Conservation (phyloP, 1,284 basidiomycete species). For the Fomitopsis pinicola region DNA sequence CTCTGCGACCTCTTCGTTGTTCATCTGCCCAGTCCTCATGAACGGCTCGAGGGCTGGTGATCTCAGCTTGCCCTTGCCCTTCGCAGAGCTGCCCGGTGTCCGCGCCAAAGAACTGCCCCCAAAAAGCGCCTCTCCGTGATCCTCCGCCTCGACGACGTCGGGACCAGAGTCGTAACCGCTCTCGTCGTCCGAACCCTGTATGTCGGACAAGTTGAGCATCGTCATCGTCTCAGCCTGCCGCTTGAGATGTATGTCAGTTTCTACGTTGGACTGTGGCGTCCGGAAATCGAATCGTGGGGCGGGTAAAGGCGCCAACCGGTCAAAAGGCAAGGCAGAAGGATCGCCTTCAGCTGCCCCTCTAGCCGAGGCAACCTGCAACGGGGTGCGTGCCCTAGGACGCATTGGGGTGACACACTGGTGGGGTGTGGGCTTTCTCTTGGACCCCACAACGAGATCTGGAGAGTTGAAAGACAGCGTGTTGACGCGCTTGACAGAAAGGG, state of each 20-base stretch:
- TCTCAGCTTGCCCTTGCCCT: constrained; percentile 32
- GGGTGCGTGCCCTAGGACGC: constrained; percentile 28
- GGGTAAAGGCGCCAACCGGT: constrained; percentile 61
- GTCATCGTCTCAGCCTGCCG: constrained; percentile 65
- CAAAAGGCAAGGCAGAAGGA: constrained; percentile 33
- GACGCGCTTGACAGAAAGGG: constrained; percentile 29
- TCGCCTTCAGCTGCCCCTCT: constrained; percentile 16
- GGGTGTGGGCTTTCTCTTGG: constrained; percentile 66
- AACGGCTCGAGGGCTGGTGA: constrained; percentile 16
- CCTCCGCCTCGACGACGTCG: constrained; percentile 35
- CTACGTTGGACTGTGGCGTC: constrained; percentile 56
- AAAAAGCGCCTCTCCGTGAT: constrained; percentile 20
- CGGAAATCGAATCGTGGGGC: constrained; percentile 50
- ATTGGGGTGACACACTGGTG: constrained; percentile 42
- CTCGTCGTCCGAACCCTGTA: constrained; percentile 39
- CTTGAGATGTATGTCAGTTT: constrained; percentile 58
- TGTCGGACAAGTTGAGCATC: constrained; percentile 56
- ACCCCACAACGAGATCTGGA: constrained; percentile 32
- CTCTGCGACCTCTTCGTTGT: constrained; percentile 52
- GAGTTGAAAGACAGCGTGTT: constrained; percentile 17
- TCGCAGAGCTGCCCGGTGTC: constrained; percentile 24
- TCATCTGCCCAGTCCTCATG: constrained; percentile 15
- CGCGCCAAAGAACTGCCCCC: constrained; percentile 11
- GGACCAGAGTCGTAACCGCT: constrained; percentile 47
- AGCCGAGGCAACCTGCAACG: constrained; percentile 27